Percentiles rank a stretch among this genome's conserved stretches.
phyloP scores from a whole-genome alignment of 2,329 filamentous ascomycete species.

The Colletotrichum somersetense region DNA sequence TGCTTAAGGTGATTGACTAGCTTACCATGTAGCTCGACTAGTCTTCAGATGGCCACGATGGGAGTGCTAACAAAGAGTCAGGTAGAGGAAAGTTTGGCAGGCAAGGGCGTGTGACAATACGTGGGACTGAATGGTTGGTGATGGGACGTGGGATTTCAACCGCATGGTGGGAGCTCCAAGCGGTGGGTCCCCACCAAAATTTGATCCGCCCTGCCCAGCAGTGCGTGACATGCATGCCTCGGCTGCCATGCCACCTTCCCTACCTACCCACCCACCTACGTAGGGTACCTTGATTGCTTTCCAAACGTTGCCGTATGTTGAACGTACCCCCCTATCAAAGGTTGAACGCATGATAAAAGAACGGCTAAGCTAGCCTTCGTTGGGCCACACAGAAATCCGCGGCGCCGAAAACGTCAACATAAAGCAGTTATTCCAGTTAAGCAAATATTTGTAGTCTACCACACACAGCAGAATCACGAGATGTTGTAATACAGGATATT shows the following conservation, averaged over 20 bases:
- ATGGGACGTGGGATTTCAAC: slow-evolving; percentile 11
- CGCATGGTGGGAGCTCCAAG: neutral
- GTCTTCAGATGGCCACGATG: neutral
- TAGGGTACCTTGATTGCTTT: neutral
- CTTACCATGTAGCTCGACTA: neutral
- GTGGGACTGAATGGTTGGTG: slow-evolving; percentile 5
- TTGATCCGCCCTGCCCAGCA: neutral
- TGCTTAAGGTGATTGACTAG: neutral
- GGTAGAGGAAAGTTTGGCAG: neutral
- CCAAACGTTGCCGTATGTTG: neutral
- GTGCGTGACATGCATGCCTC: neutral
- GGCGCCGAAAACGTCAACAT: neutral
- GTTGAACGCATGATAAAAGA: neutral
- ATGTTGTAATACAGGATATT: neutral
- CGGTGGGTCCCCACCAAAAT: slow-evolving; percentile 4
- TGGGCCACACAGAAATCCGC: neutral
- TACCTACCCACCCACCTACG: too few relatives aligned
- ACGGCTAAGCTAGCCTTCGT: neutral
- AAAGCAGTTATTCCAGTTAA: neutral
- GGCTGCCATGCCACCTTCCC: neutral
- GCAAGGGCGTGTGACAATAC: neutral
- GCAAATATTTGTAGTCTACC: neutral
- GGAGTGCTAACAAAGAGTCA: neutral
- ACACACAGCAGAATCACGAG: neutral
- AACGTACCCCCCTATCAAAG: too few relatives aligned